These are phyloP conservation scores for Suillus decipiens DNA, from an alignment of 768 basidiomycete species.

Conservation along the genomic window DNA sequence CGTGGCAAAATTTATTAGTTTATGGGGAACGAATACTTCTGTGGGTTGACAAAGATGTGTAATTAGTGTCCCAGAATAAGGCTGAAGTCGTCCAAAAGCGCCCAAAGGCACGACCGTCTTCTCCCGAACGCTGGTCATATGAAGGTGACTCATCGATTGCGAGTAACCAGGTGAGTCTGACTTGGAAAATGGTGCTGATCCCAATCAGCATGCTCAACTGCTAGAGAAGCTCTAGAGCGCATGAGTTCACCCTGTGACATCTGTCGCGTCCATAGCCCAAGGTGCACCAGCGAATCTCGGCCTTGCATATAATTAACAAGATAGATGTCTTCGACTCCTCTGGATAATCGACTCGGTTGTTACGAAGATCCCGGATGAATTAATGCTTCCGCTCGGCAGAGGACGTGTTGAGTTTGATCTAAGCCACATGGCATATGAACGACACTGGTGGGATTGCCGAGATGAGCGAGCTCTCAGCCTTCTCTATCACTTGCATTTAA, in stretches of 20 bases:
- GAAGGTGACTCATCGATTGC: not conserved
- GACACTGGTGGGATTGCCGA: not conserved
- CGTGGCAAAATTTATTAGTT: not conserved
- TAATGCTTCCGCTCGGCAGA: not conserved
- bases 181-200: not conserved
- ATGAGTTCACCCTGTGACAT: not conserved
- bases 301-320: not conserved
- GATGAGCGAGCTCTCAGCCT: not conserved
- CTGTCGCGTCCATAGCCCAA: not conserved
- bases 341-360: not conserved
- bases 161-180: not conserved
- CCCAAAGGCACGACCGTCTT: not conserved
- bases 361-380: not conserved
- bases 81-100: not conserved
- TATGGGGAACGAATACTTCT: not conserved
- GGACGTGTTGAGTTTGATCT: not conserved
- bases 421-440: not conserved
- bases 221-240: not conserved
- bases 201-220: not conserved
- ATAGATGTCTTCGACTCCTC: not conserved
- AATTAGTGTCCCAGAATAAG: not conserved
- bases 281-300: not conserved
- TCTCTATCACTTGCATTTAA: not conserved
- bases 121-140: not conserved
- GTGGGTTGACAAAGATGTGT: not conserved